phyloP scores from a whole-genome alignment of 805 yeast species.

The Zygosaccharomyces lentus region DNA sequence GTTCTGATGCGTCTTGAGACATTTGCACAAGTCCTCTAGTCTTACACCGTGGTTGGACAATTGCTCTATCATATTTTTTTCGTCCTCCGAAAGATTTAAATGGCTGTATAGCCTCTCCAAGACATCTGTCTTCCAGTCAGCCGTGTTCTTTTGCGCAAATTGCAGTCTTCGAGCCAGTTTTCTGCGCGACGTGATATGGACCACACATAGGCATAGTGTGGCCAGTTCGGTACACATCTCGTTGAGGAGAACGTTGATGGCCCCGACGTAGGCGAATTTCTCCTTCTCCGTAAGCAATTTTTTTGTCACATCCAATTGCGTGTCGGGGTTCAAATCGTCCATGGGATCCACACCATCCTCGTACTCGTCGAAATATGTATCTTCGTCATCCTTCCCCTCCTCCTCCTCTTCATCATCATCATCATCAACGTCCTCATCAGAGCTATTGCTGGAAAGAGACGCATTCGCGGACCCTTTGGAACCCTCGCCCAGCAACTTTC shows the following conservation, averaged over 20 bases:
- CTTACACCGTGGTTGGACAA: slow-evolving; percentile 80
- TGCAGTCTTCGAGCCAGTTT: slow-evolving; percentile 58
- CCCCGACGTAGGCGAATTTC: slow-evolving; percentile 86
- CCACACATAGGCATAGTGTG: slow-evolving; percentile 46
- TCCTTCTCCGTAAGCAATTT: slow-evolving; percentile 77
- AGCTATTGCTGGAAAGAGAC: slow-evolving; percentile 6
- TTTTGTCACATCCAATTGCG: slow-evolving; percentile 73
- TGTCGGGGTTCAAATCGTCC: slow-evolving; percentile 36
- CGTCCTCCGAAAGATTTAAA: slow-evolving; percentile 71
- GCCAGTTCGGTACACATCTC: slow-evolving; percentile 83
- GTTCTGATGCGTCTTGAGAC: slow-evolving; percentile 49
- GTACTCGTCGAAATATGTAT: slow-evolving; percentile 38
- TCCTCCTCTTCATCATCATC: slow-evolving; percentile 26
- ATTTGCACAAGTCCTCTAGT: slow-evolving; percentile 62
- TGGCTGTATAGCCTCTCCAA: slow-evolving; percentile 73
- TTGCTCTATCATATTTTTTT: slow-evolving; percentile 80
- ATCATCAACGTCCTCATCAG: slow-evolving; percentile 19
- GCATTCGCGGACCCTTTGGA: slow-evolving; percentile 12
- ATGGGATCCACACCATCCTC: slow-evolving; percentile 35
- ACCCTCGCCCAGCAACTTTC: slow-evolving; percentile 24
- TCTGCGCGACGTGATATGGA: slow-evolving; percentile 39
- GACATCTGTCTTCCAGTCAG: slow-evolving; percentile 76
- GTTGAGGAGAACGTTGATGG: slow-evolving; percentile 68
- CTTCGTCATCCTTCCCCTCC: slow-evolving; percentile 31
- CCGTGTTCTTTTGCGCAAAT: slow-evolving; percentile 68